Base-by-base conservation (phyloP, 805 yeast genomes). In the Yarrowia deformans region DNA sequence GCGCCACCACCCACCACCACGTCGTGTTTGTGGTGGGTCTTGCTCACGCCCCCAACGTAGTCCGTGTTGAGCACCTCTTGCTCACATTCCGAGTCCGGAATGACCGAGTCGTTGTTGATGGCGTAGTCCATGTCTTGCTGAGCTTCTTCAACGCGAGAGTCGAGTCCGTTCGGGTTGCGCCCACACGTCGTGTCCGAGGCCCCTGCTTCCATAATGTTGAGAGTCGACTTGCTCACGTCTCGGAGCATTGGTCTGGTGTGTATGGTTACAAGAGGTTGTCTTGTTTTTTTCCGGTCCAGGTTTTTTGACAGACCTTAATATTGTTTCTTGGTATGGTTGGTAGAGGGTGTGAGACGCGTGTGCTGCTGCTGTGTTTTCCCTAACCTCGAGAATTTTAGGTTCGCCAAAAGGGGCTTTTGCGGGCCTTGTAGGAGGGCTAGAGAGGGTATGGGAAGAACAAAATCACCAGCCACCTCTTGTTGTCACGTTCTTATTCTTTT, bases 51-150 rank as follows among this genome's bases (percentile, higher is more conserved):
- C 1, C 64, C 64, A 10, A 56, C 16, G 49, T 56, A 45, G 32
- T 60, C 88, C 85, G 94, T 97, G 77, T 88, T 86, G 81, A 95
- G 89, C 69, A 92, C 90, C 81, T 84, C 90, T 74, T 92, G 97
- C 86, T 94, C 98, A 90, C 93, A 92, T 84, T 91, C 91, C 71
- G 97, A 88, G 83, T 90, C 89, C 75, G 84, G 82, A 75, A 95
- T 81, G 82, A 92, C 95, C 13, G 60, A 37, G 34, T 54, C 45
- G 80, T 89, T 82, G 84, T 91, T 87, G 77, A 94, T 95, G 84
- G 19, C n/a, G 43, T n/a, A 34, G 56, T 52, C 56, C n/a, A 13
- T 16, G 39, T 50, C 14, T 16, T 32, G 39, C 34, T 10, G 55
- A 3, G 23, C 50, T 3, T n/a, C 50, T 13, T 39, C 14, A 4